A percentile compares a stretch with the other conserved stretches of the same genome.
These are phyloP conservation scores for Limonomyces culmigenus DNA, from an alignment of 1,284 basidiomycete species.

Conservation along the genomic window DNA sequence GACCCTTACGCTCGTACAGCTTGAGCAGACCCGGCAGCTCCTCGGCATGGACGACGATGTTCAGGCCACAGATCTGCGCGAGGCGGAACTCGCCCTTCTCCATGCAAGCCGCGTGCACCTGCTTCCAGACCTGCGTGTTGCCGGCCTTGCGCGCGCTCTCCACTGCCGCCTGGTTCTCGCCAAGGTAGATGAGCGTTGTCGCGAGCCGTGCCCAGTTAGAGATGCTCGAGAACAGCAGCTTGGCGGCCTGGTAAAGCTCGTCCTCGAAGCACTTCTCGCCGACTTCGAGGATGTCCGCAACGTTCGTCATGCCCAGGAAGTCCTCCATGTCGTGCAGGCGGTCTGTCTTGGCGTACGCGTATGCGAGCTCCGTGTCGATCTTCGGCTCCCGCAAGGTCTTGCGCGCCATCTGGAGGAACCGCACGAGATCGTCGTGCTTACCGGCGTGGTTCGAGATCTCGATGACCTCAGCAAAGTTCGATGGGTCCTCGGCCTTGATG, in stretches of 20 bases:
- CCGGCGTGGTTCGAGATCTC: constrained; percentile 94
- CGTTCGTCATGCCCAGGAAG: constrained; percentile 97
- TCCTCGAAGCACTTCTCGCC: constrained; percentile 99
- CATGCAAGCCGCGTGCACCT: constrained; percentile 96
- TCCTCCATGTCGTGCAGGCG: constrained; percentile 99
- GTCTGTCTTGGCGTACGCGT: constrained; percentile 95
- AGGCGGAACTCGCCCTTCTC: constrained; percentile 95
- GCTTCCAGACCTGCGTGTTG: constrained; percentile 99
- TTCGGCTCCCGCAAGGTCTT: constrained; percentile 94
- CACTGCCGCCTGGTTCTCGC: constrained; percentile 95
- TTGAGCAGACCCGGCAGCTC: constrained; percentile 74
- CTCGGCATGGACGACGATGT: constrained; percentile 90
- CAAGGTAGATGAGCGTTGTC: constrained; percentile 95
- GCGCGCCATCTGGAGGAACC: constrained; percentile 98
- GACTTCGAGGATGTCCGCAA: constrained; percentile 89
- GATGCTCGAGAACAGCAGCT: constrained; percentile 90
- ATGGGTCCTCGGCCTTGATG: constrained; percentile 95
- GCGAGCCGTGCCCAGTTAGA: constrained; percentile 98
- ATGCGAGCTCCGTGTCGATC: constrained; percentile 95
- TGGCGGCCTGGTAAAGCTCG: constrained; percentile 93
- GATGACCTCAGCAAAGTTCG: constrained; percentile 92
- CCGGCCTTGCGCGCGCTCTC: constrained; percentile 98
- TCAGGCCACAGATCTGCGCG: constrained; percentile 95
- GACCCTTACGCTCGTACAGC: constrained; percentile 82
- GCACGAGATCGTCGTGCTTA: constrained; percentile 96